Percentiles rank a stretch among this genome's conserved stretches.
Evolutionary conservation across 148 eudicot genomes (phyloP).

Genomic region (Rhododendron kiyosumense): DNA sequence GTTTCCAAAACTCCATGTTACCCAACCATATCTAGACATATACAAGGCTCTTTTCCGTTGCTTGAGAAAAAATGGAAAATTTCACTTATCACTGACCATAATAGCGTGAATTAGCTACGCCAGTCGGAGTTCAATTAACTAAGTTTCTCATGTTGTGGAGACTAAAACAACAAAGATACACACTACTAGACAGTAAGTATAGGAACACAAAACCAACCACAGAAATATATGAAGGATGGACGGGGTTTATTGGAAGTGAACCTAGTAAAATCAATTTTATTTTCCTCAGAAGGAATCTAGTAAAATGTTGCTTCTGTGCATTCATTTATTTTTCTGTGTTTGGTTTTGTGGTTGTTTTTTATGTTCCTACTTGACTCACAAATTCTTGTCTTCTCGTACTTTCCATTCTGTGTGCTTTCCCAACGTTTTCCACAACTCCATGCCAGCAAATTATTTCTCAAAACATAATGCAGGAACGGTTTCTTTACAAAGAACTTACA

Average conservation of each 20-base stretch:
- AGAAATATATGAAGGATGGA: neutral
- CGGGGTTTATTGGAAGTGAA: no score
- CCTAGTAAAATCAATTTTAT: no score
- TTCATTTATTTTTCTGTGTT: no score
- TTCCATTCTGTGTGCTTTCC: neutral
- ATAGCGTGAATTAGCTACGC: neutral
- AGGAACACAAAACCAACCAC: neutral
- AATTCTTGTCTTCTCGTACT: neutral
- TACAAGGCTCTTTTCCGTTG: slow-evolving; percentile 1
- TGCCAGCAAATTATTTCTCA: neutral
- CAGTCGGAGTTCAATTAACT: neutral
- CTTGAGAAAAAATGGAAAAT: neutral
- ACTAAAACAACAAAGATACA: neutral
- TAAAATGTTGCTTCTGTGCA: no score
- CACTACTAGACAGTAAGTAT: neutral
- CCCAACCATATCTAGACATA: neutral
- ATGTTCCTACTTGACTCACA: neutral
- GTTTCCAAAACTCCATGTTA: neutral
- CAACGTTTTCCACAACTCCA: neutral
- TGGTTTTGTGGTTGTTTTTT: neutral
- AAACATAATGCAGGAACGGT: neutral
- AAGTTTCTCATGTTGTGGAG: neutral
- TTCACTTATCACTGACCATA: neutral
- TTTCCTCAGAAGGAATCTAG: no score
- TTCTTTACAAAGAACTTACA: neutral